A percentile compares a stretch with the other conserved stretches of the same genome.
Evolutionary conservation across 257 asterid species (phyloP).

Genomic region (Echium plantagineum): DNA sequence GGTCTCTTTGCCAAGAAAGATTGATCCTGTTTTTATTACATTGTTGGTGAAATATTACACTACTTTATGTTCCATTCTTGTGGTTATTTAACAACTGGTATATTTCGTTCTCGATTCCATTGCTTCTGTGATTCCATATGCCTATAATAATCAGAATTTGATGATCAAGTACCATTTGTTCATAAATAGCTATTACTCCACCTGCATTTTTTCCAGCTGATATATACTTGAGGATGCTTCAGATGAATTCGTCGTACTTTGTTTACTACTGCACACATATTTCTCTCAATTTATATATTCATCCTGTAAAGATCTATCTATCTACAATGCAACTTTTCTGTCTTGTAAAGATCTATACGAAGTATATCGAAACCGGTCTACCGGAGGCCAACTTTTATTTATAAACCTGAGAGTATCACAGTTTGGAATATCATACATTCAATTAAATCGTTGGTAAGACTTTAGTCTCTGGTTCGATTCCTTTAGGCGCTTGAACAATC

Average conservation of each 20-base stretch:
- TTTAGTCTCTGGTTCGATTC: not conserved
- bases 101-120: not conserved
- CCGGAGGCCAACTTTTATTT: not conserved
- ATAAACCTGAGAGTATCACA: slow-evolving; percentile 4
- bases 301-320: not conserved
- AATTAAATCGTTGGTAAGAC: slow-evolving; percentile 24
- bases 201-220: too few species aligned
- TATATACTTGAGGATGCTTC: too few species aligned
- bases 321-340: not conserved
- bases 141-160: not conserved
- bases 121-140: not conserved
- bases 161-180: too few species aligned
- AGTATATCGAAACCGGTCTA: not conserved
- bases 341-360: not conserved
- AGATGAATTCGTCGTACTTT: too few species aligned
- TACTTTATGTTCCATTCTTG: slow-evolving; percentile 5
- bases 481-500: not conserved
- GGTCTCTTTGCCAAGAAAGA: slow-evolving; percentile 58
- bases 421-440: slow-evolving; percentile 32
- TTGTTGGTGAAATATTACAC: slow-evolving; percentile 5
- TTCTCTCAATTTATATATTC: too few species aligned
- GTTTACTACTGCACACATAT: too few species aligned
- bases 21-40: not conserved
- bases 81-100: not conserved
- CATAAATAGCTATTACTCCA: too few species aligned